Conservation (phyloP, 1,284 basidiomycete species). For the Omphalotus olearius region DNA sequence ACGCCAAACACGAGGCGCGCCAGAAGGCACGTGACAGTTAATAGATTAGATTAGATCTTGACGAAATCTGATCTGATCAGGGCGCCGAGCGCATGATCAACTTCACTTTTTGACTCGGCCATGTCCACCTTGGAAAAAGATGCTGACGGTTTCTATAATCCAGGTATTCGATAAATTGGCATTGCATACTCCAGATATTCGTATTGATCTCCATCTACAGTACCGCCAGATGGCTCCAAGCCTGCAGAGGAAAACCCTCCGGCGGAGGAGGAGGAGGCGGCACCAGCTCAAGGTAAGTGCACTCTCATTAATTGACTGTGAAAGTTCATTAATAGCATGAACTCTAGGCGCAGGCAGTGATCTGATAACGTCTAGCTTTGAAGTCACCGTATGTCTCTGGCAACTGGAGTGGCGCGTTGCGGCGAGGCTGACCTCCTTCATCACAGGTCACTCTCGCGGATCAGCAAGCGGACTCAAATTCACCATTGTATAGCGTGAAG, state of each 20-base stretch:
- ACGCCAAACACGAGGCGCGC: slow-evolving; percentile 8
- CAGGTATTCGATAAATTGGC: slow-evolving; percentile 31
- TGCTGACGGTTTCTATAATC: slow-evolving; percentile 69
- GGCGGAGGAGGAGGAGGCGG: slow-evolving; percentile 14
- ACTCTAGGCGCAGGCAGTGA: slow-evolving; percentile 35
- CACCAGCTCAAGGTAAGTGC: slow-evolving; percentile 20
- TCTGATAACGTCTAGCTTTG: slow-evolving; percentile 69
- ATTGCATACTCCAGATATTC: not conserved
- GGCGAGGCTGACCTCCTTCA: not conserved
- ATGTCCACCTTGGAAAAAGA: slow-evolving; percentile 47
- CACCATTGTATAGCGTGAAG: slow-evolving; percentile 91
- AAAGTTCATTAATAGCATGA: not conserved
- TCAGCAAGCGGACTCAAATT: slow-evolving; percentile 95
- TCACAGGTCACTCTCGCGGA: slow-evolving; percentile 92
- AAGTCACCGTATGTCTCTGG: slow-evolving; percentile 54
- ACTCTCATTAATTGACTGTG: not conserved
- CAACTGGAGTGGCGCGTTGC: not conserved
- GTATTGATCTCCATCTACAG: not conserved
- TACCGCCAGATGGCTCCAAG: not conserved
- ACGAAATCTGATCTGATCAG: not conserved
- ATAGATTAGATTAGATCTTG: slow-evolving; percentile 1
- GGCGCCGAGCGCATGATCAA: not conserved
- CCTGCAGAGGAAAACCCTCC: slow-evolving; percentile 1
- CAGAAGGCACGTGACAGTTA: not conserved
- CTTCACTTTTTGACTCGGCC: slow-evolving; percentile 1